phyloP scores from a whole-genome alignment of 371 early-diverging fungal genomes.

The Syncephalastrum contaminatum region DNA sequence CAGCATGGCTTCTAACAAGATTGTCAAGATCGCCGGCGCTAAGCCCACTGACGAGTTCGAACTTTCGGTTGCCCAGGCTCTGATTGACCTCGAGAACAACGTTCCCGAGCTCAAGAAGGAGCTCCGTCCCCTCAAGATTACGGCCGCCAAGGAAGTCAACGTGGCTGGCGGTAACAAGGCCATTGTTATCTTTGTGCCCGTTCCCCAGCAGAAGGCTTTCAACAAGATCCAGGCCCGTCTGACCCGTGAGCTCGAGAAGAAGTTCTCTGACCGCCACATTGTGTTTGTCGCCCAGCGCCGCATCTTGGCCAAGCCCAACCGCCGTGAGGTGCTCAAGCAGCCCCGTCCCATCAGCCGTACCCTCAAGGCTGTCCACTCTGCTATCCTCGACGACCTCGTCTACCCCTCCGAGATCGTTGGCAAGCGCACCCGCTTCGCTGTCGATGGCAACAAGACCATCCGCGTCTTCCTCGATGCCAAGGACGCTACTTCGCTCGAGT shows the following conservation, averaged over 20 bases:
- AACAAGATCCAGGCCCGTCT: conserved; percentile 93
- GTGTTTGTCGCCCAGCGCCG: conserved; percentile 92
- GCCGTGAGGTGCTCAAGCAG: conserved; percentile 86
- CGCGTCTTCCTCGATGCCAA: conserved; percentile 97
- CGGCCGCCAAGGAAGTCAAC: conserved; percentile 91
- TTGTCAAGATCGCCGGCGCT: conserved; percentile 80
- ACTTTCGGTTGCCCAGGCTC: conserved; percentile 93
- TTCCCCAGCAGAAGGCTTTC: conserved; percentile 89
- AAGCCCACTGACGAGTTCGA: conserved; percentile 86
- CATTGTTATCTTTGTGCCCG: conserved; percentile 95
- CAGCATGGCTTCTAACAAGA: conserved; percentile 61
- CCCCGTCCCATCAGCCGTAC: conserved; percentile 95
- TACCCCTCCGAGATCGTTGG: conserved; percentile 98
- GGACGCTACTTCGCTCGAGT: conserved; percentile 95
- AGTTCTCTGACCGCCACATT: conserved; percentile 98
- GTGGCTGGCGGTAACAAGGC: conserved; percentile 95
- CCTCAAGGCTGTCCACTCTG: conserved; percentile 94
- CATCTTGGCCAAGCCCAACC: conserved; percentile 90
- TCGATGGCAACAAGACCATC: conserved; percentile 92
- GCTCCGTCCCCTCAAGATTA: conserved; percentile 89
- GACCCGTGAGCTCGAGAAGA: conserved; percentile 98
- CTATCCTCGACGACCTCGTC: conserved; percentile 94
- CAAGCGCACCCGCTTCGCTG: conserved; percentile 94
- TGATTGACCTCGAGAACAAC: conserved; percentile 93
- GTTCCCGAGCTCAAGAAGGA: conserved; percentile 95